These are phyloP conservation scores for Colletotrichum costaricense DNA, from an alignment of 2,329 filamentous ascomycete genomes.

Conservation along the genomic window DNA sequence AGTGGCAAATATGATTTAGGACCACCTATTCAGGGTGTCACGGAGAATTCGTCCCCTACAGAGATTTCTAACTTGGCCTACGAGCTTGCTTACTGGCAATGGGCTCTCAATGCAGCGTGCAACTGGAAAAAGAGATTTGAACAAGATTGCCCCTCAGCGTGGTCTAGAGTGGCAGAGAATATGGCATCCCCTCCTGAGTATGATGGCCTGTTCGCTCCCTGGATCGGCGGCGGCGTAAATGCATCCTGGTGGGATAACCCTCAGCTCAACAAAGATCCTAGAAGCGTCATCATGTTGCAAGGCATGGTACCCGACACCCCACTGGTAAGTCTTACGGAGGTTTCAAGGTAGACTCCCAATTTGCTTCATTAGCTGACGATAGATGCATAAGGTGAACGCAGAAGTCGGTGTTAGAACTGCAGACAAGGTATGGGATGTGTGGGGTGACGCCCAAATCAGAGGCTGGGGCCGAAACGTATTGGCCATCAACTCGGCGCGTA, in stretches of 20 bases:
- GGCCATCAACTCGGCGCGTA: slow-evolving; percentile 55
- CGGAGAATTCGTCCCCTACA: slow-evolving; percentile 69
- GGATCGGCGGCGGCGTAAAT: slow-evolving; percentile 62
- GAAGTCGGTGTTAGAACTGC: slow-evolving; percentile 49
- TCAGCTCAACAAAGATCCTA: slow-evolving; percentile 52
- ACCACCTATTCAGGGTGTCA: slow-evolving; percentile 56
- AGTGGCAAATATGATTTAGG: slow-evolving; percentile 63
- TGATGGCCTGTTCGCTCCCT: slow-evolving; percentile 57
- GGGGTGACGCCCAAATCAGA: slow-evolving; percentile 53
- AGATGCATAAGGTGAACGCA: slow-evolving; percentile 44
- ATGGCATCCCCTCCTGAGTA: slow-evolving; percentile 63
- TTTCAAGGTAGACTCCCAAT: too few relatives aligned
- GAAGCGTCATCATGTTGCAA: slow-evolving; percentile 55
- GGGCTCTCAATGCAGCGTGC: slow-evolving; percentile 64
- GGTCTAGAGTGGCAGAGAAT: slow-evolving; percentile 60
- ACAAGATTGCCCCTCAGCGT: slow-evolving; percentile 53
- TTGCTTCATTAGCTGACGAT: background rate
- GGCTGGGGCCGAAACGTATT: slow-evolving; percentile 60
- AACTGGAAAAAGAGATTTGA: slow-evolving; percentile 62
- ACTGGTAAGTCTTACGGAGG: slow-evolving; percentile 17
- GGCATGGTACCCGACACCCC: slow-evolving; percentile 54
- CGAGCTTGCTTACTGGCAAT: slow-evolving; percentile 71
- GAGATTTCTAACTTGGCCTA: slow-evolving; percentile 67
- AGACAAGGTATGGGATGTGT: slow-evolving; percentile 50
- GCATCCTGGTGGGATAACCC: slow-evolving; percentile 54